Evolutionary conservation across 1,284 basidiomycete genomes (phyloP), one percentile per base, ranked within the genome.

Genomic region (Ganoderma leucocontextum): DNA sequence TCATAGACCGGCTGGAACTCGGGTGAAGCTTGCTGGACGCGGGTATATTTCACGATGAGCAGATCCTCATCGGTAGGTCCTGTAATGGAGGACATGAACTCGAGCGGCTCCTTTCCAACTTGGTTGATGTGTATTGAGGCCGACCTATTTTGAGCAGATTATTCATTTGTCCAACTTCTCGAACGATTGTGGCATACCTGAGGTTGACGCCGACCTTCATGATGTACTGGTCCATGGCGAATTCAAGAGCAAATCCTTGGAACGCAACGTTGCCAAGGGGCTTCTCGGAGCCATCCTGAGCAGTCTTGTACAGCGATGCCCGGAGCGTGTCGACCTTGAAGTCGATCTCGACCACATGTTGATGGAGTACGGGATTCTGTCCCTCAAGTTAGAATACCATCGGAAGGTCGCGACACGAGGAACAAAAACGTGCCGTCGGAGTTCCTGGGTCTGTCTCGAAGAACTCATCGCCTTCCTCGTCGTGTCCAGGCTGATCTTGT

Each of bases 291-390:
- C 88, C 89, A 62, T 89, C 85, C 42, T 82, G 78, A 52, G 81
- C 82, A 2, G 90, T 88, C 72, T 94, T 95, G 76, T 88, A 96
- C 64, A 99, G 84, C 4, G 92, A 91, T 0, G 93, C 95, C 64
- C 93, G 87, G n/a, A 99, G 84, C 64, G 89, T 89, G 67, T 96
- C 95, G 47, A 99, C 98, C 44, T 91, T 85, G 81, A 99, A 99
- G 62, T 92, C 85, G 72, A 99, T 85, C 80, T 98, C 95, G 74
- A 99, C 95, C 1, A 88, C 87, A 75, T 93, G 92, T 77, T 99
- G 98, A 73, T 89, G 91, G 49, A 94, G 79, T 70, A 91, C 90
- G 9, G 82, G 83, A 65, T 80, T 82, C 87, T 89, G 70, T 6
- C 15, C 36, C 42, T 42, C 42, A 39, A 29, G 35, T 59, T 57